Evolutionary conservation across 495 filamentous ascomycete species (phyloP), one percentile per base, ranked within the genome.

Genomic region (Massariosphaeria phaeospora): DNA sequence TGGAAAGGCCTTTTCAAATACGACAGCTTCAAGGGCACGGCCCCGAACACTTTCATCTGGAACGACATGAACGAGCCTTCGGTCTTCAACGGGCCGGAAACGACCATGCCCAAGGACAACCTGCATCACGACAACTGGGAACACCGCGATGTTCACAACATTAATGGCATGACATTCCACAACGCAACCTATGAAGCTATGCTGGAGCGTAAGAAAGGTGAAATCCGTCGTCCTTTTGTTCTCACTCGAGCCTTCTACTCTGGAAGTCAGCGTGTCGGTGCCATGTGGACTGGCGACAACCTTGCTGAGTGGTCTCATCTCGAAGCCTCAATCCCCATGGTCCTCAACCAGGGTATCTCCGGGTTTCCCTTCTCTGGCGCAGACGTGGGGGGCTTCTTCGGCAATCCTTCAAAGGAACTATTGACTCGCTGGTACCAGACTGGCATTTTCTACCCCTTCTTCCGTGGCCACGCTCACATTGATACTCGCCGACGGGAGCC

Each of bases 21-120:
- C 63, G 83, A 88, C 65, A 78, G 70, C 36, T 96, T 94, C 76
- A 86, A 86, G 67, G 89, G 88, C 41, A 84, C 88, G 3, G 76
- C 83, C 61, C 70, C 82, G 31, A 97, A 96, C 66, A 80, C 85
- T 3, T 96, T 88, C 73, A 84, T 97, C 66, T 98, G 93, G 93
- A 98, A 98, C 69, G 93, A 98, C 66, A 98, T 98, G 93, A 98
- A 96, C 63, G 93, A 98, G 72, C 93, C 93, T 0, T 96, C 93
- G 0, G 93, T 98, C 7, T 98, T 98, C 75, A 95, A 96, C 66
- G 93, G 93, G 0, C 93, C 93, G 0, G 93, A 98, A 68, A 95
- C 88, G 10, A 91, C 91, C 26, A 95, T 96, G 89, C 93, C 93
- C 38, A 96, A 95, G 70, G 93, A 98, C 72, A 96, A 96, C 67